Evolutionary conservation across 2,329 filamentous ascomycete genomes (phyloP).

Genomic region (Xenoacremonium recifei): DNA sequence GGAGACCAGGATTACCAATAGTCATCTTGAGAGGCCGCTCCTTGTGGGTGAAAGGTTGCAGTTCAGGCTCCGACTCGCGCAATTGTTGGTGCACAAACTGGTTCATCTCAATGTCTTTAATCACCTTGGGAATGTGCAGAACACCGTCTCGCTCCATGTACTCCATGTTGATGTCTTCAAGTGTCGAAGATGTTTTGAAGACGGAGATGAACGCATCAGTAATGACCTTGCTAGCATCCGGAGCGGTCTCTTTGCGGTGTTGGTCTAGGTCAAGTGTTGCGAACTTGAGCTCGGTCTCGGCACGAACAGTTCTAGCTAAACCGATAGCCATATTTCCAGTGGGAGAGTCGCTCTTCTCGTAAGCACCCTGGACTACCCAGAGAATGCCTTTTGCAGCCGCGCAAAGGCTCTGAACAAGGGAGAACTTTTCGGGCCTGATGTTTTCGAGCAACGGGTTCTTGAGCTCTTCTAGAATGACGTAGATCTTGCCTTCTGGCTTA

Average conservation of each 20-base stretch:
- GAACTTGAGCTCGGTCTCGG: background rate
- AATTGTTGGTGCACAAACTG: background rate
- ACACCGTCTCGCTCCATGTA: background rate
- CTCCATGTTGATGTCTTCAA: background rate
- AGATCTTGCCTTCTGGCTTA: background rate
- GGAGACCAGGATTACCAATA: slow-evolving; percentile 4
- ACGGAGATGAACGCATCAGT: background rate
- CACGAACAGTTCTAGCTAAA: background rate
- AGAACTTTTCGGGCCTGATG: background rate
- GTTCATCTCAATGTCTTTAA: background rate
- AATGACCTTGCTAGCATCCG: background rate
- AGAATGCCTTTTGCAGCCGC: background rate
- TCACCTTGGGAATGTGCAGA: background rate
- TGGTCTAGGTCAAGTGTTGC: background rate
- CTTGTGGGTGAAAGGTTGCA: background rate
- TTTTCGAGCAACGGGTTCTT: background rate
- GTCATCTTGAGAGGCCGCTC: slow-evolving; percentile 2
- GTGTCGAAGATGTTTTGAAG: background rate
- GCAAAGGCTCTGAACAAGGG: background rate
- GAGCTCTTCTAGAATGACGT: background rate
- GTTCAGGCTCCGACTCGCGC: background rate
- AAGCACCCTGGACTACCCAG: background rate
- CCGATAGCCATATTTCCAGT: background rate
- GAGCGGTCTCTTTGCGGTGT: background rate
- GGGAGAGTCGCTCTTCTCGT: background rate